These are phyloP conservation scores for Chlorella vulgaris DNA, from an alignment of 139 green algal genomes.

Conservation along the genomic window DNA sequence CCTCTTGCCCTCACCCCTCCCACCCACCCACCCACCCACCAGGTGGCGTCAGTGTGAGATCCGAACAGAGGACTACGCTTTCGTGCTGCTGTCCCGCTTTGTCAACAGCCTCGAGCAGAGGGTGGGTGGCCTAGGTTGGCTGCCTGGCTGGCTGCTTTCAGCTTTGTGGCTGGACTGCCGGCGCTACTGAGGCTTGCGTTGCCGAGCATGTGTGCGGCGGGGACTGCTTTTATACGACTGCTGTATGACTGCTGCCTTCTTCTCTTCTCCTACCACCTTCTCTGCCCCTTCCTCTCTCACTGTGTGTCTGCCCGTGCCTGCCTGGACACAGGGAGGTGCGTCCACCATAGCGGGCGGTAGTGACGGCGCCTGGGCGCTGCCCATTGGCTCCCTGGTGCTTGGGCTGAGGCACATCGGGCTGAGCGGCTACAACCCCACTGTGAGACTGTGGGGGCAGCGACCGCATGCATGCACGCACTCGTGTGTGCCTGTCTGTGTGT, in stretches of 20 bases:
- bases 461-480: not conserved
- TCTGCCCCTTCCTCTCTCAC: not conserved
- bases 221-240: no score
- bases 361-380: constrained; percentile 70
- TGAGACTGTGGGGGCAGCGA: not conserved
- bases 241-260: not conserved
- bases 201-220: no score
- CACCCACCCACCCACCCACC: not conserved
- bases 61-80: constrained; percentile 90
- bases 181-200: not conserved
- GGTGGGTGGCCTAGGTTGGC: constrained; percentile 34
- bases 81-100: constrained; percentile 85
- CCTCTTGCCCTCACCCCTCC: not conserved
- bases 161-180: not conserved
- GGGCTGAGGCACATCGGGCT: constrained; percentile 87
- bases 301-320: not conserved
- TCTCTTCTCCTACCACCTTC: not conserved
- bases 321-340: constrained; percentile 64
- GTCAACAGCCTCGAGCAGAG: constrained; percentile 71
- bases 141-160: not conserved
- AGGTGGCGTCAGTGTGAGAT: constrained; percentile 90
- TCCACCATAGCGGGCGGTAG: constrained; percentile 49
- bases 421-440: constrained; percentile 53
- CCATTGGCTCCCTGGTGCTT: constrained; percentile 76
- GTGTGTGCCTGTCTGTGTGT: not conserved